phyloP scores from a whole-genome alignment of 768 basidiomycete genomes.

The Mycena albidolilacea region DNA sequence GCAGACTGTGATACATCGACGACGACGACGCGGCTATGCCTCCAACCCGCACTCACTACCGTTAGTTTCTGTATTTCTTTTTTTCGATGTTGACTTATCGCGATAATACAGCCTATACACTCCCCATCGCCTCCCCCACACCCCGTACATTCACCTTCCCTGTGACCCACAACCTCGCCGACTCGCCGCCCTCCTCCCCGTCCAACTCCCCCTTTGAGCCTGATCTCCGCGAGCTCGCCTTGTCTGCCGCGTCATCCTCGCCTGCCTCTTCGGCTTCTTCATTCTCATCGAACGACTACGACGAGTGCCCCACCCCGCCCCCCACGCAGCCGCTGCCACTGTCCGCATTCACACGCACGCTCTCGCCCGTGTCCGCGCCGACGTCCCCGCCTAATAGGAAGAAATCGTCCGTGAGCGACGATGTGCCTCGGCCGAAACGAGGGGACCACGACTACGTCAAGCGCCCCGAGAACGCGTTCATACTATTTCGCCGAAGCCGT shows the following conservation, averaged over 20 bases:
- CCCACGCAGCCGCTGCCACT: slow-evolving; percentile 43
- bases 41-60: too few relatives aligned
- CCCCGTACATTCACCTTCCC: slow-evolving; percentile 84
- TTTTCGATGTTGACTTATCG: too few relatives aligned
- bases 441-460: slow-evolving; percentile 90
- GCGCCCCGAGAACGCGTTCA: slow-evolving; percentile 79
- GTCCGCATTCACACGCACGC: slow-evolving; percentile 37
- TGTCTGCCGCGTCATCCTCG: slow-evolving; percentile 40
- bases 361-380: slow-evolving; percentile 21
- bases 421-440: slow-evolving; percentile 70
- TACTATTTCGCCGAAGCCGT: slow-evolving; percentile 81
- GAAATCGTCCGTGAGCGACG: slow-evolving; percentile 36
- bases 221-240: slow-evolving; percentile 71
- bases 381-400: too few relatives aligned
- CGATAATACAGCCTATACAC: slow-evolving; percentile 37
- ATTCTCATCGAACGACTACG: slow-evolving; percentile 50
- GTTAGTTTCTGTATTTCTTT: not conserved
- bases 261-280: slow-evolving; percentile 44
- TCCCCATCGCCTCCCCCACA: slow-evolving; percentile 73
- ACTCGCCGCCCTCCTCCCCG: slow-evolving; percentile 80
- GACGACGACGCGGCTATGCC: too few relatives aligned
- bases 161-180: slow-evolving; percentile 69
- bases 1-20: too few relatives aligned
- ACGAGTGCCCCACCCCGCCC: slow-evolving; percentile 54
- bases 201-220: slow-evolving; percentile 81